Conservation (phyloP, 768 basidiomycete species). For the Pholiota molesta region DNA sequence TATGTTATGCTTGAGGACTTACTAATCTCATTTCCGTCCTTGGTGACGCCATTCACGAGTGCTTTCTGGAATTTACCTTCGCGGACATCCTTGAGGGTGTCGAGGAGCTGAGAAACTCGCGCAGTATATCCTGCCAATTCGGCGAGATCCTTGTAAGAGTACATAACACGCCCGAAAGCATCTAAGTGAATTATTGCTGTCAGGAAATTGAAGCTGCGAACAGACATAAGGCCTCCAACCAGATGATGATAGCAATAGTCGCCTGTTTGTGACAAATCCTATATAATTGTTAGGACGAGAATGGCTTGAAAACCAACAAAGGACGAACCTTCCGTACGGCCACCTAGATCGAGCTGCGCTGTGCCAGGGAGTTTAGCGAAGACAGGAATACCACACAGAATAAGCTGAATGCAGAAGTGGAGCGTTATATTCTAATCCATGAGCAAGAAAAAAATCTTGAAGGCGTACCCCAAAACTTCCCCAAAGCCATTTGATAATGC, state of each 20-base stretch:
- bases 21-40: conserved; percentile 80
- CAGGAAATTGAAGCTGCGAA: neutral
- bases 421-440: neutral
- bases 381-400: conserved; percentile 91
- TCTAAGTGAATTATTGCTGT: conserved; percentile 44
- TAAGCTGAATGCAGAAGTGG: conserved; percentile 47
- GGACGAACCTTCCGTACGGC: conserved; percentile 79
- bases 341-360: conserved; percentile 69
- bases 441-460: neutral
- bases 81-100: conserved; percentile 88
- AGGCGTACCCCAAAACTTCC: conserved; percentile 85
- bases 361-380: conserved; percentile 87
- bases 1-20: conserved; percentile 26
- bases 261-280: conserved; percentile 97
- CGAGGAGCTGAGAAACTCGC: conserved; percentile 84
- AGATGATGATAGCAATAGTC: conserved; percentile 85
- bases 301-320: neutral
- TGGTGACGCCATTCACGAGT: conserved; percentile 72
- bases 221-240: conserved; percentile 39
- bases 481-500: conserved; percentile 97
- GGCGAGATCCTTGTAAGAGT: conserved; percentile 94
- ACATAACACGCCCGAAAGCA: conserved; percentile 95
- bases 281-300: conserved; percentile 2
- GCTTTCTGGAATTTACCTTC: conserved; percentile 88
- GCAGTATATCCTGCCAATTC: conserved; percentile 97